Base-by-base conservation (phyloP, 495 filamentous ascomycete species). In the Lineolata rhizophorae region DNA sequence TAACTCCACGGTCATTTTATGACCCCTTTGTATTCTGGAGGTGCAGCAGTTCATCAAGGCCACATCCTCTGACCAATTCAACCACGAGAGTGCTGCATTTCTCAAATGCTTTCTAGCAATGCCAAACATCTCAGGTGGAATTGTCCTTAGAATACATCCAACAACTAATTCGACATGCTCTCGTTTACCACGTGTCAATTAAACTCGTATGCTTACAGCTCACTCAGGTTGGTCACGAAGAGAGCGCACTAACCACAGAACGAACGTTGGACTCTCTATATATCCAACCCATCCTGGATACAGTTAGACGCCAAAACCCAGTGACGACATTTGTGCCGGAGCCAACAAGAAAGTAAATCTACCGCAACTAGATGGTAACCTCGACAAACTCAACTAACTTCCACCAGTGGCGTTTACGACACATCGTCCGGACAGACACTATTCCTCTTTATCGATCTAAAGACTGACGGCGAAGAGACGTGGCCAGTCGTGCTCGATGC, bases 361-460 rank as follows among this genome's bases (percentile, higher is more conserved):
- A 10, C 24, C 24, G 8, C 39, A 8, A 28, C 29, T 1, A 8
- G 10, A 35, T 31, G 13, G 18, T 24, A 29, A n/a, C 20, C n/a
- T 2, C 15, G 16, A 28, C 17, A 32, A 16, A 4, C 29, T 13
- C 22, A n/a, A 15, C 8, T 6, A 28, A 14, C 20, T 12, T 20
- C 33, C 35, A 21, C 8, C 27, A 47, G 44, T 35, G 53, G 52
- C 18, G 50, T 57, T 27, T 57, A 39, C 33, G 53, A 57, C 35
- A 47, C 50, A 12, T 21, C 27, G 31, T 21, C 32, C 3, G 34
- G 20, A 16, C 53, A 57, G 34, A 57, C 53, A 1, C 45, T 57
- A 15, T 55, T 52, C 41, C 42, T 57, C 35, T 55, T 50, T 36
- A 42, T 57, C 37, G 53, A 57, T 34, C 18, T 55, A 38, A 57